phyloP scores from a whole-genome alignment of 73 alveolate species.

The Chromera velia region DNA sequence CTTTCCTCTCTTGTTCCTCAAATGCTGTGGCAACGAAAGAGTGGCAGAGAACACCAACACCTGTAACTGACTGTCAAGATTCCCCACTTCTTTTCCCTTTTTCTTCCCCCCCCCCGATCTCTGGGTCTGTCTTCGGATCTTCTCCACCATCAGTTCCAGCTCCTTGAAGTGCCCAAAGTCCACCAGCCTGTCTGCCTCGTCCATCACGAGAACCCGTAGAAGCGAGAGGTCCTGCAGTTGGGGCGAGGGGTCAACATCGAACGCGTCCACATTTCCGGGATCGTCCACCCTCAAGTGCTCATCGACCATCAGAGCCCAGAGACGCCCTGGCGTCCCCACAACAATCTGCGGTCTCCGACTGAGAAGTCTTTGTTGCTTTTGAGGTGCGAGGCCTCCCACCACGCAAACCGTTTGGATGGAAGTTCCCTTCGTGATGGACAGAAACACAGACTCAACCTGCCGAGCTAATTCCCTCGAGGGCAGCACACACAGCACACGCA shows the following conservation, averaged over 20 bases:
- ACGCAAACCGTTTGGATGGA: conserved; percentile 30
- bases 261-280: too few relatives aligned
- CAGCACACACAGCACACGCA: conserved; percentile 65
- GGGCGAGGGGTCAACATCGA: not conserved
- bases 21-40: conserved; percentile 45
- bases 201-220: conserved; percentile 62
- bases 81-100: conserved; percentile 52
- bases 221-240: conserved; percentile 51
- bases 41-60: conserved; percentile 81
- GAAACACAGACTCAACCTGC: conserved; percentile 66
- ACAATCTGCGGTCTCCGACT: conserved; percentile 63
- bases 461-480: conserved; percentile 88
- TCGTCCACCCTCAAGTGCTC: conserved; percentile 56
- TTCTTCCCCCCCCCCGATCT: conserved; percentile 16
- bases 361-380: conserved; percentile 65
- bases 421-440: conserved; percentile 53
- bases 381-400: conserved; percentile 77
- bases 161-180: conserved; percentile 79
- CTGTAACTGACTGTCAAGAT: conserved; percentile 33
- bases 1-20: too few relatives aligned
- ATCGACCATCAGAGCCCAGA: conserved; percentile 73
- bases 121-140: conserved; percentile 43
- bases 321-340: conserved; percentile 79
- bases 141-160: conserved; percentile 61
- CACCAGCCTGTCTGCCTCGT: conserved; percentile 84